These are phyloP conservation scores for Hypoxylon sp. DNA, from an alignment of 2,329 filamentous ascomycete genomes.

Conservation along the genomic window DNA sequence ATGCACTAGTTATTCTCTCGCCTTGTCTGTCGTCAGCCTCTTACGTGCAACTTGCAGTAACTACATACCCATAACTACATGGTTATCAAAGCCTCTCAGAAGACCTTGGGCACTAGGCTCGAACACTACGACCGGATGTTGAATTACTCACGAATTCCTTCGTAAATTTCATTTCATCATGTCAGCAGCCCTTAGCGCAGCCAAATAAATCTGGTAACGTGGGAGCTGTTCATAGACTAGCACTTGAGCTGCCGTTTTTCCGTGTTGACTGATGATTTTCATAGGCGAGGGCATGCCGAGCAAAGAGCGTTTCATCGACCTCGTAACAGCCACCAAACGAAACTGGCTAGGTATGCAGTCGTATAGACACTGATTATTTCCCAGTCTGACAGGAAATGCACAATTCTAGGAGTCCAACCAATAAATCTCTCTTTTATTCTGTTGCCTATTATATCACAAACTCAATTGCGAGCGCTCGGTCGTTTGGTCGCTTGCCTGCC, in stretches of 20 bases:
- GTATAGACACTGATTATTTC: conserved; percentile 12
- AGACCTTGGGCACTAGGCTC: too few relatives aligned
- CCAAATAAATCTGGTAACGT: not conserved
- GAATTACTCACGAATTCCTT: conserved; percentile 2
- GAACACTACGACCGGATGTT: not conserved
- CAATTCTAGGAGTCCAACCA: not conserved
- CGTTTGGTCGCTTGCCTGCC: conserved; percentile 26
- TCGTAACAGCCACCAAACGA: conserved; percentile 12
- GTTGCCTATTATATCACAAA: not conserved
- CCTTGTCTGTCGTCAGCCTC: conserved; percentile 12
- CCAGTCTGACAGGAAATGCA: not conserved
- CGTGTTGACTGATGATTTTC: not conserved
- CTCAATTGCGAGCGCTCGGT: not conserved
- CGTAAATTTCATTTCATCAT: not conserved
- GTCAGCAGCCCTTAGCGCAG: conserved; percentile 8
- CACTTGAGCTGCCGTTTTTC: not conserved
- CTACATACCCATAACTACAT: not conserved
- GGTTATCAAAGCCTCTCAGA: not conserved
- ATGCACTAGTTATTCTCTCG: not conserved
- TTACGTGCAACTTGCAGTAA: conserved; percentile 1
- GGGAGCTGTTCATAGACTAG: not conserved
- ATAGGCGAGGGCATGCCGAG: conserved; percentile 2
- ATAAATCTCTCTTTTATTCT: not conserved
- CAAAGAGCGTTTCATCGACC: conserved; percentile 34
- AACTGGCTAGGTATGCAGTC: conserved; percentile 17